Conservation (phyloP, 768 basidiomycete genomes). For the Panellus pusillus region DNA sequence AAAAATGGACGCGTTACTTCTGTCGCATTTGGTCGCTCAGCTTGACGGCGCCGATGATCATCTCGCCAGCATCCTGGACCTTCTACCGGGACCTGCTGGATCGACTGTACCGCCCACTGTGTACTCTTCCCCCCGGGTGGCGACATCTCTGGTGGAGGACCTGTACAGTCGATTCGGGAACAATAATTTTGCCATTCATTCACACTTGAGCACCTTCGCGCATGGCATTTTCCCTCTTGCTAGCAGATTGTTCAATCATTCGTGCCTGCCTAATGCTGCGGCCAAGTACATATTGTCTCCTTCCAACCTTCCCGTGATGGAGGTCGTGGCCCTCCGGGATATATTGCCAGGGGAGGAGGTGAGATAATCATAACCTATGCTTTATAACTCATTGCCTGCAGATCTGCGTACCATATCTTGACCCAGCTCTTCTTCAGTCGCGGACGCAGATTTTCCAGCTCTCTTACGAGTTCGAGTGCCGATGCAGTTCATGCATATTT, state of each 20-base stretch:
- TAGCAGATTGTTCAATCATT: constrained; percentile 83
- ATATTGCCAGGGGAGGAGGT: constrained; percentile 70
- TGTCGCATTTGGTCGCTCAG: constrained; percentile 61
- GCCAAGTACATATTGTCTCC: constrained; percentile 53
- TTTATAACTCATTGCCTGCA: constrained; percentile 28
- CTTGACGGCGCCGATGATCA: constrained; percentile 25
- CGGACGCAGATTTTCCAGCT: constrained; percentile 57
- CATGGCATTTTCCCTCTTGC: constrained; percentile 78
- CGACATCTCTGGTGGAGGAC: constrained; percentile 27
- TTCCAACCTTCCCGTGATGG: constrained; percentile 49
- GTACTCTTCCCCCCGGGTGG: constrained; percentile 24
- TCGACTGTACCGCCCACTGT: constrained; percentile 36
- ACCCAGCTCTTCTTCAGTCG: constrained; percentile 68
- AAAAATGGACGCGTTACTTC: constrained; percentile 59
- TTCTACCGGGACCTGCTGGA: constrained; percentile 44
- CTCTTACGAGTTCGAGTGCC: constrained; percentile 70
- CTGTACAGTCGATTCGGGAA: constrained; percentile 69
- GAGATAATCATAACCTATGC: constrained; percentile 4
- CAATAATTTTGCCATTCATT: constrained; percentile 80
- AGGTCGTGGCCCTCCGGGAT: constrained; percentile 61
- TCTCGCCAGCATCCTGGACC: constrained; percentile 39
- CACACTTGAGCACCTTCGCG: constrained; percentile 66
- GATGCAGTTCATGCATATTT: constrained; percentile 56
- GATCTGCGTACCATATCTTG: constrained; percentile 77
- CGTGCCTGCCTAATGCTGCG: constrained; percentile 73